Percentiles rank a stretch among this genome's conserved stretches.
These are phyloP conservation scores for Phoma herbarum DNA, from an alignment of 2,329 filamentous ascomycete species.

Conservation along the genomic window DNA sequence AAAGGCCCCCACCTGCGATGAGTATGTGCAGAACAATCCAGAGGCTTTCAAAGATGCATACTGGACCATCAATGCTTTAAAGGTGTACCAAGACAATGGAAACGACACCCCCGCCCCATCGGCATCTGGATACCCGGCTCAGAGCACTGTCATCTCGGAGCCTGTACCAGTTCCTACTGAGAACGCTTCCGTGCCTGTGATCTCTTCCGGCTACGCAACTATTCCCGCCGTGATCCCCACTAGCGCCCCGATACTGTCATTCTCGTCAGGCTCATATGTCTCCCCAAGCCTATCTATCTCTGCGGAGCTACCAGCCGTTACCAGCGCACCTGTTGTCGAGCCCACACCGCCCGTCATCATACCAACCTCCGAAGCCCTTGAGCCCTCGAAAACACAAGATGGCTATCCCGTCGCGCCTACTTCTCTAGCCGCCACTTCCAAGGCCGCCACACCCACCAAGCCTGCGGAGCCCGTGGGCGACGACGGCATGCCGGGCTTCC, in stretches of 20 bases:
- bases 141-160: conserved; percentile 24
- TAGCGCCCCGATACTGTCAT: conserved; percentile 10
- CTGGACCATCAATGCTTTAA: conserved; percentile 70
- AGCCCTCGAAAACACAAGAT: conserved; percentile 11
- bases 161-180: conserved; percentile 25
- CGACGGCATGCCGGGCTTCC: conserved; percentile 33
- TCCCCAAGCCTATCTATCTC: conserved; percentile 4
- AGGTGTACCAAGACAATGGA: conserved; percentile 50
- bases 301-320: conserved; percentile 1
- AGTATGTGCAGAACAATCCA: conserved; percentile 77
- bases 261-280: conserved; percentile 8
- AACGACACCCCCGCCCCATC: conserved; percentile 20
- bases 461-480: conserved; percentile 15
- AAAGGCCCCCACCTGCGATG: conserved; percentile 71
- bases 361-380: conserved; percentile 9
- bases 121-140: conserved; percentile 20
- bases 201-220: conserved; percentile 16
- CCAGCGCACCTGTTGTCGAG: conserved; percentile 5
- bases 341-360: conserved; percentile 5
- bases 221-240: conserved; percentile 19
- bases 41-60: conserved; percentile 75
- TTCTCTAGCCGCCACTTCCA: conserved; percentile 13
- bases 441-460: conserved; percentile 14
- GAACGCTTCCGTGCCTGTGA: conserved; percentile 11
- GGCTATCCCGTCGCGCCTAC: conserved; percentile 12